These are phyloP conservation scores for Pseudozyma tsukubaensis DNA, from an alignment of 1,284 basidiomycete genomes.

Conservation along the genomic window DNA sequence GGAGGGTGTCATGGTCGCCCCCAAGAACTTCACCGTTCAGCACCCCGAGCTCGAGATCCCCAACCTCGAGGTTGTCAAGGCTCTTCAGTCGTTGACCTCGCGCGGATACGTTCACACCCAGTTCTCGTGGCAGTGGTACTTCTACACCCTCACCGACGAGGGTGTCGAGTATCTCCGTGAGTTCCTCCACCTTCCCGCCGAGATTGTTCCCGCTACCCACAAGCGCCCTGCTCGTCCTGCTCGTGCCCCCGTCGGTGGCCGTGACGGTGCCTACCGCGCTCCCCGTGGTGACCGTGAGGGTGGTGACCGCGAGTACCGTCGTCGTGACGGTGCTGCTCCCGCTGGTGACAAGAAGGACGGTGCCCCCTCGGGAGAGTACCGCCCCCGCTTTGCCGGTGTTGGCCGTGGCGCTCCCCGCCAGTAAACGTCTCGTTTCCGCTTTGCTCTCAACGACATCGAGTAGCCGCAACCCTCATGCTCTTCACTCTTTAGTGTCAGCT, in stretches of 20 bases:
- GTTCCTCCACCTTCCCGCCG: conserved; percentile 68
- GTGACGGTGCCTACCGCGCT: conserved; percentile 62
- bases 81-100: conserved; percentile 96
- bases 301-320: conserved; percentile 68
- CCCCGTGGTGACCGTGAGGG: conserved; percentile 65
- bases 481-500: no score
- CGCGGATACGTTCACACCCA: conserved; percentile 97
- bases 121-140: conserved; percentile 72
- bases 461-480: no score
- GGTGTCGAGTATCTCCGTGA: conserved; percentile 69
- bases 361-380: conserved; percentile 66
- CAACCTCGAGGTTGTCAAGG: conserved; percentile 99
- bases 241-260: conserved; percentile 61
- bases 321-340: conserved; percentile 52
- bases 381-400: conserved; percentile 67
- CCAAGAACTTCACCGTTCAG: conserved; percentile 98
- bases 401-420: conserved; percentile 64
- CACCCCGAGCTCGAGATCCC: conserved; percentile 97
- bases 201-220: conserved; percentile 69
- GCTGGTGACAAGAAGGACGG: conserved; percentile 67
- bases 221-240: conserved; percentile 67
- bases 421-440: conserved; percentile 36
- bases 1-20: conserved; percentile 92
- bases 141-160: conserved; percentile 68
- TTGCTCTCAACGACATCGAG: background rate